Conservation (phyloP, 2,329 filamentous ascomycete genomes). For the Pseudocercospora ulei region DNA sequence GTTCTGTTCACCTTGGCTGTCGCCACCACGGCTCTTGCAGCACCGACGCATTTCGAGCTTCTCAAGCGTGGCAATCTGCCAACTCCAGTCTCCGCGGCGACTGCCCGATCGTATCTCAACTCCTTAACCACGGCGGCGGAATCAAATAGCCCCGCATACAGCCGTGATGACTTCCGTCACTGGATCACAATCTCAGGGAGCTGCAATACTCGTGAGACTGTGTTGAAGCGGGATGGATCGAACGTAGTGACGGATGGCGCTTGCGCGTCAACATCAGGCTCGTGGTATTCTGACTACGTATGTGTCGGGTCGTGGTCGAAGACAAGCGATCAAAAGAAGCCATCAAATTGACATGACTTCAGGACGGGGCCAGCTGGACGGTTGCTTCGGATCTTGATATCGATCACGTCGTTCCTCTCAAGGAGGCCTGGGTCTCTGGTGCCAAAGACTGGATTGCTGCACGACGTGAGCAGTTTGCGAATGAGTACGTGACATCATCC, state of each 20-base stretch:
- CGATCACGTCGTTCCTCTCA: conserved; percentile 72
- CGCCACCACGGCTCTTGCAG: conserved; percentile 22
- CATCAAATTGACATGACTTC: no score
- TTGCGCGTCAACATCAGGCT: conserved; percentile 56
- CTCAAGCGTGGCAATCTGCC: conserved; percentile 28
- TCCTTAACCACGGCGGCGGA: conserved; percentile 26
- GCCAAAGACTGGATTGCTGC: conserved; percentile 61
- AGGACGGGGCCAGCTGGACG: conserved; percentile 60
- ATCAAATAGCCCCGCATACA: conserved; percentile 43
- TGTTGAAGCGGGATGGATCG: conserved; percentile 63
- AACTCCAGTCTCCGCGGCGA: conserved; percentile 28
- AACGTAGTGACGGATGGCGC: conserved; percentile 49
- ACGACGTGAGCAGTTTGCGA: conserved; percentile 60
- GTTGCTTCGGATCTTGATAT: conserved; percentile 63
- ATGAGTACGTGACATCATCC: conserved; percentile 20
- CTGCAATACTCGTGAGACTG: conserved; percentile 57
- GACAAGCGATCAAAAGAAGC: no score
- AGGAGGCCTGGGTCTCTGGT: conserved; percentile 45
- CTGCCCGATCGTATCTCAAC: conserved; percentile 27
- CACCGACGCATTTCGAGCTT: conserved; percentile 20
- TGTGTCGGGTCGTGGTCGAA: no score
- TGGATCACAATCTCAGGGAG: conserved; percentile 57
- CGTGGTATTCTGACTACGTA: conserved; percentile 58
- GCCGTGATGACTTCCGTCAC: conserved; percentile 59
- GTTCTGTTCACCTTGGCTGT: conserved; percentile 21